Conservation (phyloP, 176 grass and related monocot species). For the Oryza coarctata region DNA sequence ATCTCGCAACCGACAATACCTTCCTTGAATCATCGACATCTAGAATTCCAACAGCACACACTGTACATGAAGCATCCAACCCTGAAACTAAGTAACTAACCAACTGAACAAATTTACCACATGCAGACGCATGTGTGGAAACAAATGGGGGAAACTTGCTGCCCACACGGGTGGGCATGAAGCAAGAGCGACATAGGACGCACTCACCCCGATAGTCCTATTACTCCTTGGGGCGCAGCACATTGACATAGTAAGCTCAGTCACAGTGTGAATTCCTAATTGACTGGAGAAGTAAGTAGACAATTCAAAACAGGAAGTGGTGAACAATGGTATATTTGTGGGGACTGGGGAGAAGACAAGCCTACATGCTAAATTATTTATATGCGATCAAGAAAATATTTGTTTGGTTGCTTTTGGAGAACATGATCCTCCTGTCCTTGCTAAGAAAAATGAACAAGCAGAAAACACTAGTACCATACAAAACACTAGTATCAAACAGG, state of each 20-base stretch:
- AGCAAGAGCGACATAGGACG: neutral
- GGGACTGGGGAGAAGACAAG: neutral
- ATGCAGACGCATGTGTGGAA: neutral
- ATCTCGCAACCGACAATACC: too few relatives aligned
- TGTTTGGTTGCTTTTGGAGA: neutral
- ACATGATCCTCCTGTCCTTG: neutral
- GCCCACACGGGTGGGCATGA: neutral
- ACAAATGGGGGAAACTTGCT: neutral
- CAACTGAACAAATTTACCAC: neutral
- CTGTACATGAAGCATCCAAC: neutral
- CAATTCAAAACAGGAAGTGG: neutral
- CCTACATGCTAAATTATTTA: neutral
- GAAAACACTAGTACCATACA: neutral
- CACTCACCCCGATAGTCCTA: slow-evolving; percentile 86
- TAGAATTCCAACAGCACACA: neutral
- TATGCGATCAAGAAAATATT: neutral
- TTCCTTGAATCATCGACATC: too few relatives aligned
- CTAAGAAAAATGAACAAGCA: neutral
- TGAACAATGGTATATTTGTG: neutral
- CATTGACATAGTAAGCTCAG: neutral
- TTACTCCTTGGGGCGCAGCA: slow-evolving; percentile 54
- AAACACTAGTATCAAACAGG: neutral
- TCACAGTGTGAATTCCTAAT: slow-evolving; percentile 7
- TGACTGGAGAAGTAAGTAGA: neutral
- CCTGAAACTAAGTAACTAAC: neutral